Percentiles rank a stretch among this genome's conserved stretches.
Conservation (phyloP, 169 alveolate genomes). For the Amoebophrya sp. region DNA sequence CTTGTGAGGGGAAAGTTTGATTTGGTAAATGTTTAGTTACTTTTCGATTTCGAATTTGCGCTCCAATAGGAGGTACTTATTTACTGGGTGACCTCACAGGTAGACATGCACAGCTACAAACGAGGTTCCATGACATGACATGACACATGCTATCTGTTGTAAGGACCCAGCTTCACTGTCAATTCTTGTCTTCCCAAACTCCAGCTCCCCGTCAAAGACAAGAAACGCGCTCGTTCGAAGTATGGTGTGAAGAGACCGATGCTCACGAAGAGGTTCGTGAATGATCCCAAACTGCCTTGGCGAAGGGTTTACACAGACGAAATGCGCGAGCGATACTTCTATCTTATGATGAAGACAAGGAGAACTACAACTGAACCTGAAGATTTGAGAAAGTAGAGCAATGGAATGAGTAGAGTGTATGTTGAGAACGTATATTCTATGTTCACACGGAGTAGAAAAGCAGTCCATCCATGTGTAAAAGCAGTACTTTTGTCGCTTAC, state of each 20-base stretch:
- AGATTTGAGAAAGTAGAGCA: too few species aligned
- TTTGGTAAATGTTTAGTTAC: not conserved
- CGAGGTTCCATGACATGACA: too few species aligned
- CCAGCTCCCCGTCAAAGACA: conserved; percentile 58
- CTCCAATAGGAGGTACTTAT: too few species aligned
- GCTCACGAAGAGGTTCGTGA: not conserved
- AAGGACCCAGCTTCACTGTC: not conserved
- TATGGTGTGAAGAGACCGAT: conserved; percentile 33
- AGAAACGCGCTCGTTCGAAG: conserved; percentile 58
- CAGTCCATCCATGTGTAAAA: too few species aligned
- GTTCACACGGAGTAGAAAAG: too few species aligned
- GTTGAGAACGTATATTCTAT: too few species aligned
- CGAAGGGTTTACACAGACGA: not conserved
- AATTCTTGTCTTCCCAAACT: not conserved
- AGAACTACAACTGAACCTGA: too few species aligned
- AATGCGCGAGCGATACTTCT: conserved; percentile 8
- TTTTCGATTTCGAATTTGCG: not conserved
- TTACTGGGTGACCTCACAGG: too few species aligned
- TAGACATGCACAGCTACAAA: too few species aligned
- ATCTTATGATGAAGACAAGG: not conserved
- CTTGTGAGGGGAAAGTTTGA: conserved; percentile 65
- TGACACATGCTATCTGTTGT: not conserved
- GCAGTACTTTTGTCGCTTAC: too few species aligned
- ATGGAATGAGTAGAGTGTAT: too few species aligned
- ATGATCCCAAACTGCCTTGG: not conserved